Conservation (phyloP, 352 stramenopile species). For the Aphanomyces euteiches region DNA sequence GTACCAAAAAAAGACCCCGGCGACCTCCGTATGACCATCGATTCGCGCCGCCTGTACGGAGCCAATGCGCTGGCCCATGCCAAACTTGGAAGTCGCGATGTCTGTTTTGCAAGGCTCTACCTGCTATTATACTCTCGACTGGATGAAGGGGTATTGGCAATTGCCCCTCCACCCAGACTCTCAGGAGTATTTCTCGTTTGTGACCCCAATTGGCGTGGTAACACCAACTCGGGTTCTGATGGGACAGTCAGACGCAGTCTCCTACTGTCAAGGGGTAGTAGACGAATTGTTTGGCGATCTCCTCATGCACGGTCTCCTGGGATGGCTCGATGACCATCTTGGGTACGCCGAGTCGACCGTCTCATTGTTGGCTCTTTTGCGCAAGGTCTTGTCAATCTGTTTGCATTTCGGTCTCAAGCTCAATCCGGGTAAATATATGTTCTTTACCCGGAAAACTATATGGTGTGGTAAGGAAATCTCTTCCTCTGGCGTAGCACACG, state of each 20-base stretch:
- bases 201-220: not conserved
- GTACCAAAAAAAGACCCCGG: too few species aligned
- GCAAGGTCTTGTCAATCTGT: not conserved
- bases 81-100: too few species aligned
- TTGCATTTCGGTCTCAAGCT: not conserved
- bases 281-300: constrained; percentile 2
- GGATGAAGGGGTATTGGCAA: too few species aligned
- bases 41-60: too few species aligned
- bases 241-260: not conserved
- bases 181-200: too few species aligned
- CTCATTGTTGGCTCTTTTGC: not conserved
- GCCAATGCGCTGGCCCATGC: too few species aligned
- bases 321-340: not conserved
- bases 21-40: too few species aligned
- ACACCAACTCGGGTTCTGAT: not conserved
- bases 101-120: too few species aligned
- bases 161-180: too few species aligned
- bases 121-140: too few species aligned
- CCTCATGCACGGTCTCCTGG: not conserved
- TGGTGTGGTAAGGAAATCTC: constrained; percentile 36
- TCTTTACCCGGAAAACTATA: constrained; percentile 17
- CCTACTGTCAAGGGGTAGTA: too few species aligned
- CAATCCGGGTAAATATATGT: not conserved
- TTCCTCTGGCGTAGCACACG: constrained; percentile 29
- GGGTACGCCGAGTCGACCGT: not conserved